Conservation (phyloP, 148 eudicot species). For the Tetragonia tetragonoides region DNA sequence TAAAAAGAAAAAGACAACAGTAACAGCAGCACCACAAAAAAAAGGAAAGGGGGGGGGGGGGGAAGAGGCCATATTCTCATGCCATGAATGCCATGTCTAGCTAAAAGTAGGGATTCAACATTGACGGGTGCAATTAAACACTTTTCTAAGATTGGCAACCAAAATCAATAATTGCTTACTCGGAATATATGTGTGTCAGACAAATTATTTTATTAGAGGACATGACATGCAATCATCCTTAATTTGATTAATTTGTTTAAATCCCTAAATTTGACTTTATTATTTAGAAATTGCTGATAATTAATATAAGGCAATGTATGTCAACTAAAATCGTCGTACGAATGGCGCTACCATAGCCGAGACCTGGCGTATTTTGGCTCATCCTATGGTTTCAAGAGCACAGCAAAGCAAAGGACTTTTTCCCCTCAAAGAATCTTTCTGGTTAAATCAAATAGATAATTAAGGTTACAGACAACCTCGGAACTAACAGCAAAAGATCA, state of each 20-base stretch:
- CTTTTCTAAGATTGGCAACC: conserved; percentile 15
- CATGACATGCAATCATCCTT: background rate
- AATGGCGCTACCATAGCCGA: background rate
- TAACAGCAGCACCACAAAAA: no score
- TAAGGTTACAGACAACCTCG: conserved; percentile 5
- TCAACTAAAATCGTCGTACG: background rate
- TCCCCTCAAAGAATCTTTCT: background rate
- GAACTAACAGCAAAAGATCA: conserved; percentile 1
- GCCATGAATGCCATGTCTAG: conserved; percentile 10
- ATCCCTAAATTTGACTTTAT: no score
- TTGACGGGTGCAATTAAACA: conserved; percentile 13
- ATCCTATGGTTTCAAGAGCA: no score
- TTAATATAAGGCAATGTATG: no score
- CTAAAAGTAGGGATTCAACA: conserved; percentile 10
- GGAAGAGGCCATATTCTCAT: no score
- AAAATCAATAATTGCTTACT: conserved; percentile 17
- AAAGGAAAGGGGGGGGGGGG: background rate
- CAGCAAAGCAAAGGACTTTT: background rate
- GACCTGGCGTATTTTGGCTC: conserved; percentile 6
- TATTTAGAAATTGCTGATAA: no score
- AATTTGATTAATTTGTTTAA: no score
- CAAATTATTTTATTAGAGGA: background rate
- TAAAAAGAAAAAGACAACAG: no score
- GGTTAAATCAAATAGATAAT: background rate
- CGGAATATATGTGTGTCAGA: conserved; percentile 4